Evolutionary conservation across 2,329 filamentous ascomycete species (phyloP), one percentile per base, ranked within the genome.

Genomic region (Rugonectria rugulosa): DNA sequence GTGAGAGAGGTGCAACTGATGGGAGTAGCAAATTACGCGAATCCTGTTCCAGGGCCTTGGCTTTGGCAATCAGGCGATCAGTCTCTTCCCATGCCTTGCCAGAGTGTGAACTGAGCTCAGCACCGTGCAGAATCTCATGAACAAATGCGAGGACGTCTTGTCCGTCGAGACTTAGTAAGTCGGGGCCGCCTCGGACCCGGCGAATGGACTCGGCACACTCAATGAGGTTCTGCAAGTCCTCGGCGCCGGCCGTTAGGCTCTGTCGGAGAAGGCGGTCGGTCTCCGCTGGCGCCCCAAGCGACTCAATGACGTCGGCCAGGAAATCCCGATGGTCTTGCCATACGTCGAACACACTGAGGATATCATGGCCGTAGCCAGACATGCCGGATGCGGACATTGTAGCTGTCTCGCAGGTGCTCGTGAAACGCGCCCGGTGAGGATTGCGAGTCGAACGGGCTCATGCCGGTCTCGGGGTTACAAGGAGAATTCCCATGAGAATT

Each of bases 221-320:
- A n/a, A 76, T 61, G 56, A 72, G 50, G 47, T 65, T 63, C 15
- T 72, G 48, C 69, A 72, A 77, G 42, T 73, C 67, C 40, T 76
- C 64, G 17, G 68, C 67, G 11, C 69, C 68, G 31, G 71, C 72
- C 5, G 68, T 49, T 19, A 76, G 60, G 48, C 72, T 75, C 36
- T 67, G 51, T 36, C 68, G 53, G 21, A 71, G 57, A 26, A 76
- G 63, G 29, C 49, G 20, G 48, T 66, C 51, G n/a, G 56, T 54
- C 44, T 76, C 71, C 14, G 59, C 37, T n/a, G 72, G 58, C n/a
- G 65, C 63, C 17, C 47, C 50, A 14, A 59, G 31, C 5, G 67
- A 66, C 21, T 70, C 64, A 31, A 76, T 54, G 31, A 74, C 47
- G 46, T 68, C 61, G 36, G 65, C 60, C 15, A 77, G 62, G 48